Base-by-base conservation (phyloP, 2,329 filamentous ascomycete genomes). In the Aspergillus fructus region DNA sequence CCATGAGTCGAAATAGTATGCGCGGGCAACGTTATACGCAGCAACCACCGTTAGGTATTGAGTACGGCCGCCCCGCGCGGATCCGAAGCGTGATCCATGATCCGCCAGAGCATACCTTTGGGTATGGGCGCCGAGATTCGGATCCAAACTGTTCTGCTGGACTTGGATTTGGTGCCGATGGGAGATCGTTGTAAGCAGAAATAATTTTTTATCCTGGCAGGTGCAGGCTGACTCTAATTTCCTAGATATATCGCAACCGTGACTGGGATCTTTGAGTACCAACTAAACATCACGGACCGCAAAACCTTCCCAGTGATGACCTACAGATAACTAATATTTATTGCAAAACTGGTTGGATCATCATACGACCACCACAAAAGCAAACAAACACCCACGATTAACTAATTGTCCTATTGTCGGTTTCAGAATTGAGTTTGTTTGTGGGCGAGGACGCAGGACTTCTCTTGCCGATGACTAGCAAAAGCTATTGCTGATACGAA, bases 251-350 rank as follows among this genome's bases (percentile, higher is more conserved):
- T 79, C 59, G 78, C 74, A n/a, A 79, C 78, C 5, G 70, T 79
- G 47, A 71, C 78, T 59, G 78, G 78, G 17, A 79, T 81, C 24
- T 78, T 79, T 53, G 76, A 80, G 62, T 79, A 75, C 60, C 71
- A 75, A 41, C 61, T 81, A 58, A 79, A 81, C 59, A 66, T 78
- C 42, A 71, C 74, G 40, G 78, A 80, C 59, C 76, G 78, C 50
- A 79, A 79, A 67, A 78, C 73, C 9, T 80, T 79, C 59, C 78
- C 78, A 23, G 67, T 73, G 8, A 71, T 78, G 45, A 71, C 71
- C 41, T 78, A 74, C 59, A 71, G 78, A 54, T 80, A 62, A 75
- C 33, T 23, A 13, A 45, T 48, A 45, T 46, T 43, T 21, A 19
- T 23, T 30, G 21, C 23, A n/a, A 21, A 15, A 43, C 4, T 12